Evolutionary conservation across 2,329 filamentous ascomycete genomes (phyloP), one percentile per base, ranked within the genome.

Genomic region (Diaporthe caulivora): DNA sequence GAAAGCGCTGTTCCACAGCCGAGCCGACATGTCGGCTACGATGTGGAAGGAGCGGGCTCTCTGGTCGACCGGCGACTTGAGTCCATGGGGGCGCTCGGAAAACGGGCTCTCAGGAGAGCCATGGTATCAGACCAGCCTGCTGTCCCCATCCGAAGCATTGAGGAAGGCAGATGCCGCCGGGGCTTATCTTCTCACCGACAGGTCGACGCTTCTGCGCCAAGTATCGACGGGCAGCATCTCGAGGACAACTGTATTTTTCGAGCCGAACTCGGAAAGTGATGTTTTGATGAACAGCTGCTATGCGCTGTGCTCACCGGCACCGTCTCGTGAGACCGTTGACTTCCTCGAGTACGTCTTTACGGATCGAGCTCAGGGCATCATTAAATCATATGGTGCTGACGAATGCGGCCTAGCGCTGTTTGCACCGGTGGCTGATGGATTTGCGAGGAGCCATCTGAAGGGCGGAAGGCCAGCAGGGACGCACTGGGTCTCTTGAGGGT

Each of bases 181-280:
- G 15, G 71, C 73, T 7, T 75, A 75, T 21, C 57, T 75, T 21
- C 70, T 75, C 29, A 73, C 70, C 11, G 73, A 75, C 58, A 31
- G 73, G 49, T 75, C 73, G 21, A 75, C 73, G 17, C 65, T 75
- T 18, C 42, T 75, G 31, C 73, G 73, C 40, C 73, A 75, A 62
- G 54, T 70, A 11, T 47, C 55, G n/a, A 68, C 58, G 13, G 70
- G 71, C 9, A 65, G 21, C 17, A 47, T 75, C 7, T 62, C 54
- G 1, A 54, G 67, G 15, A 69, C 68, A 44, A 75, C 67, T 4
- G 71, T 74, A 1, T 75, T 71, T 34, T 62, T 69, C 31, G 71
- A 73, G 71, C 71, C 74, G 37, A 53, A 53, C 3, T 49, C 67
- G 6, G 57, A 55, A n/a, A 31, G 68, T 13, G 51, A 74, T 21